Conservation (phyloP, 2,329 filamentous ascomycete genomes). For the Leptographium lundbergii region DNA sequence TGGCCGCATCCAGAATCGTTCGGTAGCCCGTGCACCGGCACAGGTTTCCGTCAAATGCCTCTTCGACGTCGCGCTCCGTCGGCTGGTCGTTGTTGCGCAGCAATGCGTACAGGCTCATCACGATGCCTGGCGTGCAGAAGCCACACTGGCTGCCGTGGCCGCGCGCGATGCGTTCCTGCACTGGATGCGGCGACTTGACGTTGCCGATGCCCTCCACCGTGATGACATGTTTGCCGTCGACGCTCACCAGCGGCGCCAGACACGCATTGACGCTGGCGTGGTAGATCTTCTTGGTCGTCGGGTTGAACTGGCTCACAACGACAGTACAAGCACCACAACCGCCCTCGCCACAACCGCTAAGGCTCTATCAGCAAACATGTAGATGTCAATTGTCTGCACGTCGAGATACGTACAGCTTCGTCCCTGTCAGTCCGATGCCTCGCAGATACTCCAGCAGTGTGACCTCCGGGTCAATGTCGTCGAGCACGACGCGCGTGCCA, state of each 20-base stretch:
- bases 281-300: constrained; percentile 83
- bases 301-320: constrained; percentile 86
- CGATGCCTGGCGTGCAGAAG: constrained; percentile 95
- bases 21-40: constrained; percentile 93
- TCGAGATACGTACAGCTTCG: constrained; percentile 53
- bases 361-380: neutral
- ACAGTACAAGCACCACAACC: constrained; percentile 95
- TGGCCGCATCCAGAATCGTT: constrained; percentile 86
- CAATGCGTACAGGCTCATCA: constrained; percentile 93
- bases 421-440: constrained; percentile 86
- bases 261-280: constrained; percentile 97
- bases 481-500: constrained; percentile 75
- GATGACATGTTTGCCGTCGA: constrained; percentile 96
- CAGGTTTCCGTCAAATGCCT: constrained; percentile 92
- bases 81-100: constrained; percentile 73
- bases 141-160: constrained; percentile 80
- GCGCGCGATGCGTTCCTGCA: constrained; percentile 83
- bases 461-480: constrained; percentile 79
- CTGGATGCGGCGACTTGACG: constrained; percentile 72
- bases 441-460: constrained; percentile 88
- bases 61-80: constrained; percentile 73
- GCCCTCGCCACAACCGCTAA: constrained; percentile 79
- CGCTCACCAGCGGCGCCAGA: constrained; percentile 77
- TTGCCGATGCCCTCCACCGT: constrained; percentile 94
- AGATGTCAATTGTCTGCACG: neutral